Evolutionary conservation across 2,329 filamentous ascomycete genomes (phyloP), one percentile per base, ranked within the genome.

Genomic region (Penicillium carneum): DNA sequence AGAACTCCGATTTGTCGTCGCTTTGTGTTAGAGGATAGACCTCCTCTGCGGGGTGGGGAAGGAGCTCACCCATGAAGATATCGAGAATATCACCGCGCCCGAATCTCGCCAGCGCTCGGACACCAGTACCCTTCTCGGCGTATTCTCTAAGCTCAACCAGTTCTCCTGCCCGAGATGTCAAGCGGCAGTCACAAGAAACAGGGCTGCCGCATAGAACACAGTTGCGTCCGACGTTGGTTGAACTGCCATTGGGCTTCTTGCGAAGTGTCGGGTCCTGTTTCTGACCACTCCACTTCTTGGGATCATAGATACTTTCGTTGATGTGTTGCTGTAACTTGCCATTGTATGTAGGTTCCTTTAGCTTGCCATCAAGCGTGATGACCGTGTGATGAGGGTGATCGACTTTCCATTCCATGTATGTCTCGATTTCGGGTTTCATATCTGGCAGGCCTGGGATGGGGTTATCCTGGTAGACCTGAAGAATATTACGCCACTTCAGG

Each of bases 91-190:
- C 67, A 2, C 67, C 65, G 14, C 56, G 45, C 11, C 63, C 60
- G 63, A 76, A 70, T 9, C 62, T 65, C 5, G 63, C 34, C 8
- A 78, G 67, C 9, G 69, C 55, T 12, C 76, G 72, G 9, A 76
- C 66, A 1, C 75, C 76, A n/a, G 71, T 61, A 16, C 75, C 74
- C n/a, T 62, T 72, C 0, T 23, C 23, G 9, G 64, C 64, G 46
- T 72, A 74, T 31, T 77, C 68, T 26, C 67, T 55, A 1, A 77
- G 63, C 50, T 78, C 75, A n/a, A 75, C 63, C 11, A 76, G 56
- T 5, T 67, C 63, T 41, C 61, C 63, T 9, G 64, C 58, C 3
- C 63, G 53, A 11, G 55, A 49, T 10, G 45, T 38, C 10, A 70
- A 8, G 3, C 18, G 18, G 54, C 73, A 77, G 2, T 56, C n/a